These are phyloP conservation scores for Candida maesae DNA, from an alignment of 805 yeast species.

Conservation along the genomic window DNA sequence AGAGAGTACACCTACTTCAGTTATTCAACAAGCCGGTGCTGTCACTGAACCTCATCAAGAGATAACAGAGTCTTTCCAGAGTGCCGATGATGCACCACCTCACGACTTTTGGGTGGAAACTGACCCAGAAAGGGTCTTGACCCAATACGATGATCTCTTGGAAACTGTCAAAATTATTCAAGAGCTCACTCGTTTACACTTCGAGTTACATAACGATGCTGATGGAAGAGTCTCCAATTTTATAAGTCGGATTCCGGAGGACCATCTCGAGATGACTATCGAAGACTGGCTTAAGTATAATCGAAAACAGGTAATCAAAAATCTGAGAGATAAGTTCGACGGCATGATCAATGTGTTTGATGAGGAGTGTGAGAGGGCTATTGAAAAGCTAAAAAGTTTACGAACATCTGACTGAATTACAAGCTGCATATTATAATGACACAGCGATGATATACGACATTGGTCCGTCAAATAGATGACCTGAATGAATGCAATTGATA, in stretches of 20 bases:
- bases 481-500: too few species aligned
- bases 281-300: constrained; percentile 61
- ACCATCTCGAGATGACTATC: constrained; percentile 66
- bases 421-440: too few species aligned
- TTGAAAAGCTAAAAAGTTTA: constrained; percentile 36
- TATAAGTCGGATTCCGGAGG: constrained; percentile 64
- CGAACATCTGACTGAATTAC: constrained; percentile 25
- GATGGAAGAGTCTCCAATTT: constrained; percentile 65
- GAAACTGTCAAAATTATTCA: constrained; percentile 28
- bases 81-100: constrained; percentile 11
- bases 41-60: too few species aligned
- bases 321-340: constrained; percentile 44
- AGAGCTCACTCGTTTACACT: constrained; percentile 20
- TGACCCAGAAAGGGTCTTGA: too few species aligned
- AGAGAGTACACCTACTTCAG: not conserved
- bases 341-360: constrained; percentile 46
- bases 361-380: constrained; percentile 47
- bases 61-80: constrained; percentile 12
- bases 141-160: constrained; percentile 24
- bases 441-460: too few species aligned
- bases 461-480: too few species aligned
- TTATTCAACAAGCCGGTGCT: too few species aligned
- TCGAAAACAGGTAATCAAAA: constrained; percentile 49
- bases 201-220: constrained; percentile 51
- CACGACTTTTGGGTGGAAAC: constrained; percentile 11